Evolutionary conservation across 805 yeast genomes (phyloP), one percentile per base, ranked within the genome.

Genomic region (Candida caryicola): DNA sequence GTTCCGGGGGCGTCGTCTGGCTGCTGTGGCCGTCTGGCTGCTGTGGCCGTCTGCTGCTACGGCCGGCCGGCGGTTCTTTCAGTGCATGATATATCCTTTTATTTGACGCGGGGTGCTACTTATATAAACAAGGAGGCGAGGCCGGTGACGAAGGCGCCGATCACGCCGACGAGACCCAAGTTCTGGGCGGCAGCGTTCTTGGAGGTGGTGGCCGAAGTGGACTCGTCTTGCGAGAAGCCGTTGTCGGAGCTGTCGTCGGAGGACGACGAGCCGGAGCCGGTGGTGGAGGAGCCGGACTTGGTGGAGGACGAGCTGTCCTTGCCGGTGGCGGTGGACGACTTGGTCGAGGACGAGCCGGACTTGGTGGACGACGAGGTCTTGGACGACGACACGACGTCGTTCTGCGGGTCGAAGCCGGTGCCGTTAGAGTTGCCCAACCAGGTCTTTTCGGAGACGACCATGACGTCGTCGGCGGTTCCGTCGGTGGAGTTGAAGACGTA

Each of bases 401-500:
- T 61, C 34, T 73, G 68, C 13, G 81, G 79, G 50, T 85, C 74
- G 34, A 77, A 64, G 8, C 96, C 96, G 19, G 81, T 68, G 21
- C 81, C 85, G 21, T 73, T 79, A n/a, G 59, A 54, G 30, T 77
- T 70, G 10, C 78, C 84, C 43, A 89, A 62, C 52, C 73, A 63
- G 4, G 89, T 76, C 50, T 67, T 66, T 34, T 79, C 76, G 54
- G 82, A 77, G 14, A 90, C 76, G 52, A 89, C 70, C 52, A 69
- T 70, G 32, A 90, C 66, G 41, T 64, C 49, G 15, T 36, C 29
- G 3, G 33, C 23, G 34, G 48, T 28, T 32, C 71, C 74, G 31
- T 69, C 66, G n/a, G 74, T 64, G 50, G 67, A 70, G 41, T 72
- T 71, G 52, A 58, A 69, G 31, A 78, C 77, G 37, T 55, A 40